Percentiles rank a stretch among this genome's conserved stretches.
Conservation (phyloP, 2,329 filamentous ascomycete species). For the Camillea tinctor region DNA sequence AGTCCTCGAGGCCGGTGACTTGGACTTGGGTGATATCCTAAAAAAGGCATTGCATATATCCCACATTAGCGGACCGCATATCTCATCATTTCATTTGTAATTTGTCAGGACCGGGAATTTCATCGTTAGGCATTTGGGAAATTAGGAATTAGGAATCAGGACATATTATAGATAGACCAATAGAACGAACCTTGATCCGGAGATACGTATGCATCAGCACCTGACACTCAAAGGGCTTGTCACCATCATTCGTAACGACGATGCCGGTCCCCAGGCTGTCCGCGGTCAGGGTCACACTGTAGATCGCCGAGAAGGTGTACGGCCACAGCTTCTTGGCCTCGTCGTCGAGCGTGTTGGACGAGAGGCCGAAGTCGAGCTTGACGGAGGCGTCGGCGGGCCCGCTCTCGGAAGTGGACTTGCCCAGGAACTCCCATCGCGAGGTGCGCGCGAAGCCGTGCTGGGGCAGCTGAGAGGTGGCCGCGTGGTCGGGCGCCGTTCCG, state of each 20-base stretch:
- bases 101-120: too few relatives aligned
- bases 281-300: conserved; percentile 82
- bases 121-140: background rate
- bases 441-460: conserved; percentile 95
- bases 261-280: conserved; percentile 77
- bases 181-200: conserved; percentile 64
- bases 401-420: conserved; percentile 73
- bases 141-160: background rate
- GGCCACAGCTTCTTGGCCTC: conserved; percentile 74
- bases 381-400: conserved; percentile 63
- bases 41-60: background rate
- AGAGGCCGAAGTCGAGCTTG: conserved; percentile 95
- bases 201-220: conserved; percentile 91
- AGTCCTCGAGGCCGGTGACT: conserved; percentile 73
- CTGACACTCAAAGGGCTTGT: conserved; percentile 84
- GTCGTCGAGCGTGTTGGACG: conserved; percentile 66
- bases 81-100: too few relatives aligned
- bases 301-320: conserved; percentile 84
- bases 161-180: background rate
- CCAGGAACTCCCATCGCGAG: conserved; percentile 89
- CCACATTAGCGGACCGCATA: conserved; percentile 2
- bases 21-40: conserved; percentile 76
- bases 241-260: conserved; percentile 85
- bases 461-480: conserved; percentile 74
- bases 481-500: conserved; percentile 73